Evolutionary conservation across 2,329 filamentous ascomycete genomes (phyloP).

Genomic region (Cercospora janseana): DNA sequence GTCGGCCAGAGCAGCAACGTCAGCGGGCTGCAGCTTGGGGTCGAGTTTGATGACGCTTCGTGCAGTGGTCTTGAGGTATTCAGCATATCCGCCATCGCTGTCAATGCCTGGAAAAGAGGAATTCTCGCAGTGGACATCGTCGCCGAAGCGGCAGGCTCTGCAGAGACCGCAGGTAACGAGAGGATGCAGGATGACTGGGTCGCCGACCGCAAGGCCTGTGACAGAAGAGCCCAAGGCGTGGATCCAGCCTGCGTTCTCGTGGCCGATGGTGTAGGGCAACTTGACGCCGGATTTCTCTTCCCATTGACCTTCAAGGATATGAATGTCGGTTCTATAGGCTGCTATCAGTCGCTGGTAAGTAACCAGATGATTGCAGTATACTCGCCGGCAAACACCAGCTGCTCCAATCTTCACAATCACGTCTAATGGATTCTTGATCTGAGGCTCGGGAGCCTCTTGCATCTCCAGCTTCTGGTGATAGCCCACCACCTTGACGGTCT

Average conservation of each 20-base stretch:
- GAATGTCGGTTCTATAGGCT: constrained; percentile 29
- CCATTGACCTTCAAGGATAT: constrained; percentile 32
- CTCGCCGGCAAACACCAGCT: constrained; percentile 29
- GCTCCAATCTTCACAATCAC: constrained; percentile 33
- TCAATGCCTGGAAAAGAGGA: constrained; percentile 31
- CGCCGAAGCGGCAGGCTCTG: constrained; percentile 29
- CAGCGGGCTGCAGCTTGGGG: constrained; percentile 28
- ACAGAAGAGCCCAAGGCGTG: constrained; percentile 28
- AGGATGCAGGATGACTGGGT: constrained; percentile 31
- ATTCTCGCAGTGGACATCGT: constrained; percentile 32
- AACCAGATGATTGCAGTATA: background rate
- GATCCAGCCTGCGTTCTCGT: constrained; percentile 32
- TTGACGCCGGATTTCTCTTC: constrained; percentile 28
- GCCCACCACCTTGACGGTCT: constrained; percentile 28
- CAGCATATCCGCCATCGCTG: constrained; percentile 30
- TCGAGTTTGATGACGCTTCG: constrained; percentile 32
- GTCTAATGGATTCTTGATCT: constrained; percentile 27
- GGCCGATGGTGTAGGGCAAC: constrained; percentile 31
- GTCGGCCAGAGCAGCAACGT: constrained; percentile 31
- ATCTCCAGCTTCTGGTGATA: constrained; percentile 30
- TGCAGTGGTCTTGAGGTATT: constrained; percentile 30
- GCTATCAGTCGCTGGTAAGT: background rate
- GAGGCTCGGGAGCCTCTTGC: constrained; percentile 27
- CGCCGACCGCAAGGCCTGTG: constrained; percentile 24
- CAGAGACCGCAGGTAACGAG: constrained; percentile 31